A percentile compares a stretch with the other conserved stretches of the same genome.
Evolutionary conservation across 78 protist species (phyloP).

Genomic region (Blattamonas nauphoetae): DNA sequence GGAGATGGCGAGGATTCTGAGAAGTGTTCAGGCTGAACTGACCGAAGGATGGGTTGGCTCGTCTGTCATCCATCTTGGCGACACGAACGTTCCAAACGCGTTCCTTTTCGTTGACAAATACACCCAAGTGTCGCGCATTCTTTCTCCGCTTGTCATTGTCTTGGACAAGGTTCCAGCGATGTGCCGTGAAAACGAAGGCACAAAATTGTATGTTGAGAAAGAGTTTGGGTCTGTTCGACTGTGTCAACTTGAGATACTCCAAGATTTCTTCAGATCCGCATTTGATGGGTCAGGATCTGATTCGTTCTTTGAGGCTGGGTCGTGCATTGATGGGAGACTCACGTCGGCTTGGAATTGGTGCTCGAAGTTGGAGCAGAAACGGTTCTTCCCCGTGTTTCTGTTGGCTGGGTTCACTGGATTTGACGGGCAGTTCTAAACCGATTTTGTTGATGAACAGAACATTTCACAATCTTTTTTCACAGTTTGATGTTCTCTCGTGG

Average conservation of each 20-base stretch:
- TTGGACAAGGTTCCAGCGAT: background rate
- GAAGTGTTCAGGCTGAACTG: background rate
- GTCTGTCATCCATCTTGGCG: conserved; percentile 19
- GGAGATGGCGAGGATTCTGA: conserved; percentile 20
- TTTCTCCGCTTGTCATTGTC: conserved; percentile 15
- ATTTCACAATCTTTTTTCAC: too few species aligned
- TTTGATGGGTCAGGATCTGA: conserved; percentile 51
- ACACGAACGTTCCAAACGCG: conserved; percentile 6
- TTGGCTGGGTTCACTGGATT: conserved; percentile 2
- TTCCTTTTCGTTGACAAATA: conserved; percentile 21
- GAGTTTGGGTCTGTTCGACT: background rate
- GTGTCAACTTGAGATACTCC: conserved; percentile 1
- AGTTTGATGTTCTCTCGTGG: too few species aligned
- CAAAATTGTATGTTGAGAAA: background rate
- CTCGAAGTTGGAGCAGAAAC: conserved; percentile 8
- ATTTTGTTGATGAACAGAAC: too few species aligned
- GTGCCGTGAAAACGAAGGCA: background rate
- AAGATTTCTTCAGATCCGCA: conserved; percentile 36
- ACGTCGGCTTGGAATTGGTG: conserved; percentile 58
- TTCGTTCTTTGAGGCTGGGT: conserved; percentile 26
- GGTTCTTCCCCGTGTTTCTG: conserved; percentile 6
- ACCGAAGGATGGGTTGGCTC: conserved; percentile 46
- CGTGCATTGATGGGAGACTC: conserved; percentile 52
- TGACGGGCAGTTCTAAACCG: conserved; percentile 9
- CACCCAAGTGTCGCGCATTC: conserved; percentile 39